Base-by-base conservation (phyloP, 2,329 filamentous ascomycete species). In the Chaetomium globosum region DNA sequence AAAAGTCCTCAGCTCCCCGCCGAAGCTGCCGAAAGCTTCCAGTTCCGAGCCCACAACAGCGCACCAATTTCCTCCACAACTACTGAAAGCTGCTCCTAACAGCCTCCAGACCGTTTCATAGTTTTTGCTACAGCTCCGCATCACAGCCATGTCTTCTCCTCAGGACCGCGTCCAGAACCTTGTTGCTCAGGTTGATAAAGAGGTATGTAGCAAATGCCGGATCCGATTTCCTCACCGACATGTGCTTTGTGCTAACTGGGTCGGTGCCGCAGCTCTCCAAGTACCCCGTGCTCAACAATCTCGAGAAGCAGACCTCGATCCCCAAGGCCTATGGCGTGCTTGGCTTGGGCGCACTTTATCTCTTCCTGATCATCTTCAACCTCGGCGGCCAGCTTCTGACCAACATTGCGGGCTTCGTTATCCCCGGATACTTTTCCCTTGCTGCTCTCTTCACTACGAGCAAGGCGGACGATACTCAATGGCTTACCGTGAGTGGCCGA, bases 291-390 rank as follows among this genome's bases (percentile, higher is more conserved):
- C 86, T 95, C 77, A 90, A 88, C 85, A 92, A 94, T 81, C 85
- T 95, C 74, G 92, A 96, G 86, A 91, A 89, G 85, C 88, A 91
- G 79, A 90, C 89, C 70, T 88, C 86, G 65, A 85, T 95, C 59
- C 92, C 92, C 76, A 96, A 96, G 84, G 89, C 91, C 74, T 95
- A 96, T 78, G 89, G 87, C 71, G 85, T 91, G 75, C 88, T 94
- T 73, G 92, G 91, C 73, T 76, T 92, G 65, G 89, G 80, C 67
- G 88, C 88, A 59, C 86, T 93, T 71, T 96, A 96, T 84, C 92
- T 95, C 82, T 92, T 94, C 83, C 87, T 95, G 73, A 91, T 95
- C 80, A 88, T 95, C 82, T 93, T 96, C 85, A 96, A 96, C 85
- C 90, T 95, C 70, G 92, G 89, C 70, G 91, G 92, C 73, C 91